phyloP scores from a whole-genome alignment of 345 rosid genomes.

The Excoecaria agallocha region DNA sequence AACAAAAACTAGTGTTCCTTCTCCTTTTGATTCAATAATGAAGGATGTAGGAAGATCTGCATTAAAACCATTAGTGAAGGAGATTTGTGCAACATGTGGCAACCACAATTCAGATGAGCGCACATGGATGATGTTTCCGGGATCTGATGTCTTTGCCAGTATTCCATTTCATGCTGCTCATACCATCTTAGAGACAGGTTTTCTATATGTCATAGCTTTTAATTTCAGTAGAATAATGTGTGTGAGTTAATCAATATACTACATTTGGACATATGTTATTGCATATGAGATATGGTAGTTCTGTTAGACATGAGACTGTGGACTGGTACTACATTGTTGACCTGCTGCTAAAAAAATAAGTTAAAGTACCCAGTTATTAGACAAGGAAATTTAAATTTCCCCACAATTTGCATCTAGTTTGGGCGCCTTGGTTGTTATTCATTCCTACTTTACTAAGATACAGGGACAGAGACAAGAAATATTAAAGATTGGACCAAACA shows the following conservation, averaged over 20 bases:
- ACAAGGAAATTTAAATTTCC: background rate
- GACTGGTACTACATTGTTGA: background rate
- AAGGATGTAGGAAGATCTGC: slow-evolving; percentile 48
- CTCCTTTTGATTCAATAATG: slow-evolving; percentile 77
- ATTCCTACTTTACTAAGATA: too few species aligned
- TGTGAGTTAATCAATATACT: background rate
- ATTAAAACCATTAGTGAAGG: slow-evolving; percentile 60
- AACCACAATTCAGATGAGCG: slow-evolving; percentile 59
- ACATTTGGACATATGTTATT: background rate
- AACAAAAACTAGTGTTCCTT: slow-evolving; percentile 59
- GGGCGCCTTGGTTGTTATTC: background rate
- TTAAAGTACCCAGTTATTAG: background rate
- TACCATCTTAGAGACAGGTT: slow-evolving; percentile 72
- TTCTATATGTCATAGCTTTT: slow-evolving; percentile 14
- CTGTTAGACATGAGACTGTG: background rate
- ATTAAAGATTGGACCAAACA: too few species aligned
- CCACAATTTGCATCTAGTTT: background rate
- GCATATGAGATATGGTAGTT: background rate
- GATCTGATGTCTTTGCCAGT: slow-evolving; percentile 68
- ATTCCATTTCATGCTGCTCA: slow-evolving; percentile 72
- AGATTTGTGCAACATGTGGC: slow-evolving; percentile 79
- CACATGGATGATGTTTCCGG: slow-evolving; percentile 82
- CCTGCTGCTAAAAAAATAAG: background rate
- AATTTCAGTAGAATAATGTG: background rate
- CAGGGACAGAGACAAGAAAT: too few species aligned